Evolutionary conservation across 768 basidiomycete genomes (phyloP).

Genomic region (Xerocomellus chrysenteron): DNA sequence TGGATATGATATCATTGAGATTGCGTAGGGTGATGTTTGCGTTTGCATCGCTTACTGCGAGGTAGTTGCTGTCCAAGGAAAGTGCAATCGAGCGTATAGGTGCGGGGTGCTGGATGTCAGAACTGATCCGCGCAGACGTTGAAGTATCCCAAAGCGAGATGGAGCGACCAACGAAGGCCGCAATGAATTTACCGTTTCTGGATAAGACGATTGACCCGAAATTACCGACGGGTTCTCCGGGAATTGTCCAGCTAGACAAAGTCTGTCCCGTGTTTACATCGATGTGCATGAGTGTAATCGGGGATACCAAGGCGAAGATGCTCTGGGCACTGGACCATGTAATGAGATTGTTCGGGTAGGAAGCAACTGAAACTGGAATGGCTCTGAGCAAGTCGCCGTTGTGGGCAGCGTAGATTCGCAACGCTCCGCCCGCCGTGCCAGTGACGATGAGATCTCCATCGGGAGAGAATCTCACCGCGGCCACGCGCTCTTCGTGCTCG

Average conservation of each 20-base stretch:
- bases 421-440: not conserved
- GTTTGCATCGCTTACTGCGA: not conserved
- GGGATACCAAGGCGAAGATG: conserved; percentile 1
- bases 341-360: not conserved
- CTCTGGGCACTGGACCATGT: not conserved
- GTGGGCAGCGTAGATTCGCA: conserved; percentile 6
- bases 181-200: not conserved
- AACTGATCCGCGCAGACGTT: conserved; percentile 1
- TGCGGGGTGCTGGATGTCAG: not conserved
- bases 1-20: not conserved
- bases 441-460: conserved; percentile 3
- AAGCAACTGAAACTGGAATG: not conserved
- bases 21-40: not conserved
- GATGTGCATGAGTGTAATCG: not conserved
- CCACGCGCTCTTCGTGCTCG: not conserved
- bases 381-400: not conserved
- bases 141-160: conserved; percentile 8
- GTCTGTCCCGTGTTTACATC: not conserved
- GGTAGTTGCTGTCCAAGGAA: not conserved
- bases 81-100: conserved; percentile 2
- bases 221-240: not conserved
- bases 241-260: conserved; percentile 1
- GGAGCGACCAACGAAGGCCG: not conserved
- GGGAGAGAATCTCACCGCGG: conserved; percentile 9
- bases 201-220: not conserved